Percentiles rank a stretch among this genome's conserved stretches.
These are phyloP conservation scores for Eutrema heterophyllum DNA, from an alignment of 345 rosid genomes.

Conservation along the genomic window DNA sequence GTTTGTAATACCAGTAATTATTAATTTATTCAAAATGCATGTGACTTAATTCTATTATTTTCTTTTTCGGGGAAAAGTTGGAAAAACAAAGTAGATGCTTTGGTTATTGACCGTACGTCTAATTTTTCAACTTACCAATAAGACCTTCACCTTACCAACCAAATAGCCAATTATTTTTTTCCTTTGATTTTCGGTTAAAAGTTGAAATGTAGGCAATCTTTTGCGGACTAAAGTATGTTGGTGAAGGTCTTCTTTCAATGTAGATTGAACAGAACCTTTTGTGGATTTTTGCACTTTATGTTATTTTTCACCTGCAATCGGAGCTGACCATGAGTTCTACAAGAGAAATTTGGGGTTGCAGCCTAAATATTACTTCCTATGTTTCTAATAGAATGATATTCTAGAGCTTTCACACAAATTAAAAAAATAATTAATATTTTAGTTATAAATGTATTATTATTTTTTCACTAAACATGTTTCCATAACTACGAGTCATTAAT, in stretches of 20 bases:
- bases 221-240: background rate
- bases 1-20: background rate
- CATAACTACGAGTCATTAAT: too few species aligned
- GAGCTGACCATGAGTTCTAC: too few species aligned
- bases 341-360: too few species aligned
- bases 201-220: background rate
- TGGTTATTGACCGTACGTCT: conserved; percentile 4
- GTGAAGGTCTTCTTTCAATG: background rate
- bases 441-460: too few species aligned
- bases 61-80: background rate
- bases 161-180: background rate
- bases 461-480: too few species aligned
- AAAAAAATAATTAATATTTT: too few species aligned
- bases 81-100: conserved; percentile 11
- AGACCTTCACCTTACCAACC: background rate
- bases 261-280: background rate
- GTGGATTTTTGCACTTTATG: background rate
- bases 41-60: conserved; percentile 12
- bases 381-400: too few species aligned
- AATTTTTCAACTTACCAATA: background rate
- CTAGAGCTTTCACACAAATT: too few species aligned
- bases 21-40: conserved; percentile 12
- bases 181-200: background rate
- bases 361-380: too few species aligned
- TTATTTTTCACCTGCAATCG: background rate